Evolutionary conservation across 2,329 filamentous ascomycete species (phyloP), one percentile per base, ranked within the genome.

Genomic region (Akanthomyces dipterigenus): DNA sequence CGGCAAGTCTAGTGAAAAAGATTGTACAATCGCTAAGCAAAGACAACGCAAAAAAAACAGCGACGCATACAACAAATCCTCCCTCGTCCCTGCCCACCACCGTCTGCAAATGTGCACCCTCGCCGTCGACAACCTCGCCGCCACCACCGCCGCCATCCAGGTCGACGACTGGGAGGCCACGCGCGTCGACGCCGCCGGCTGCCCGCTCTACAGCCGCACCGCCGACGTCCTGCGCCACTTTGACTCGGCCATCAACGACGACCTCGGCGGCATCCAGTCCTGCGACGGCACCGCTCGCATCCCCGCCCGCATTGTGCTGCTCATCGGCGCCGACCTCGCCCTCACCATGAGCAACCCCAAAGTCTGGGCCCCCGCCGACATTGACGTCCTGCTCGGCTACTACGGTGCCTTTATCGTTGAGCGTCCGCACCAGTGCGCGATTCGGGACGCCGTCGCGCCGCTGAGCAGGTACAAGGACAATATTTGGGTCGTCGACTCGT

Each of bases 181-280:
- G 87, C 96, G 76, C 84, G 31, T 60, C 58, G 58, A 60, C 58
- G 38, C 49, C 58, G 26, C 58, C 28, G 58, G 58, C 49, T 40
- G 49, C 24, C 88, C 69, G 82, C 89, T 66, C 7, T 98, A 96
- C 72, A 88, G 91, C 64, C 91, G 92, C 18, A 98, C 93, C 1
- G 93, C 93, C 43, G 84, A 89, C 67, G 93, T 96, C 45, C 80
- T 97, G 54, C 91, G 96, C 70, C 93, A 97, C 75, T 95, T 97
- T 68, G 87, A 96, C 66, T 78, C 93, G 70, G 91, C 97, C 73
- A 90, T 97, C 71, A 96, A 97, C 72, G 70, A 75, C 56, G 82
- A 84, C 26, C 83, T 91, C 49, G 93, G 93, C 7, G 93, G 93
- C 11, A 84, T 95, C 34, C 82, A 89, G 68, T 84, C 82, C 51